phyloP scores from a whole-genome alignment of 2,329 filamentous ascomycete species.

The Didymella pinodella region DNA sequence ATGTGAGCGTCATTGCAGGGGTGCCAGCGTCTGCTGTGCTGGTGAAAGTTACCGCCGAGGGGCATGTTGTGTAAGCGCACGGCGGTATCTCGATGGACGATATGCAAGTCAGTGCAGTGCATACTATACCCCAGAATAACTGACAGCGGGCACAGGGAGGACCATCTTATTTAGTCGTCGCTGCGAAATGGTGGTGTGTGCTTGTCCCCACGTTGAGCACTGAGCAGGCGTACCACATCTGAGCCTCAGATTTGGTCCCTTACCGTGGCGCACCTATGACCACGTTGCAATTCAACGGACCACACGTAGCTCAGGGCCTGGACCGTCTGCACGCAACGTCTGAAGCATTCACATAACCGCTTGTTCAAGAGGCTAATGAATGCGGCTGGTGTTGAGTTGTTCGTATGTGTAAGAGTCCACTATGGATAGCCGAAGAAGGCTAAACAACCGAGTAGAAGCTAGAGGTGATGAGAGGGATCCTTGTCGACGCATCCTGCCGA shows the following conservation, averaged over 20 bases:
- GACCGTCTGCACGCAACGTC: conserved; percentile 5
- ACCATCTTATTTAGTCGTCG: conserved; percentile 12
- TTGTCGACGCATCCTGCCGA: conserved; percentile 41
- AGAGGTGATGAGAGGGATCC: conserved; percentile 21
- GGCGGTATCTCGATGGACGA: conserved; percentile 10
- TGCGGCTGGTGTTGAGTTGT: conserved; percentile 28
- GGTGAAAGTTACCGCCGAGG: conserved; percentile 18
- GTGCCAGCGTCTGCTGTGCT: conserved; percentile 1
- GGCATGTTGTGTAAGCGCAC: conserved; percentile 12
- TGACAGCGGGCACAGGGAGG: conserved; percentile 18
- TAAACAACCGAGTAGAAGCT: conserved; percentile 40
- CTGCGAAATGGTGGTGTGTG: conserved; percentile 21
- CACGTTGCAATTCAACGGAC: background rate
- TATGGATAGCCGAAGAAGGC: conserved; percentile 27
- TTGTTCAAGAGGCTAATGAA: conserved; percentile 29
- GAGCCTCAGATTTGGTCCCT: conserved; percentile 3
- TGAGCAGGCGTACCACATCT: background rate
- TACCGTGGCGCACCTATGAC: background rate
- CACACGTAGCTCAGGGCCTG: conserved; percentile 13
- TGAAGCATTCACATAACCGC: conserved; percentile 7
- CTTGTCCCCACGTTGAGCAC: conserved; percentile 18
- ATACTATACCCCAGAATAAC: conserved; percentile 22
- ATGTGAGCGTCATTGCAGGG: conserved; percentile 7
- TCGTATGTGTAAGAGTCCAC: conserved; percentile 32
- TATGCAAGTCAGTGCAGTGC: conserved; percentile 29